Evolutionary conservation across 1,284 basidiomycete genomes (phyloP).

Genomic region (Grifola frondosa): DNA sequence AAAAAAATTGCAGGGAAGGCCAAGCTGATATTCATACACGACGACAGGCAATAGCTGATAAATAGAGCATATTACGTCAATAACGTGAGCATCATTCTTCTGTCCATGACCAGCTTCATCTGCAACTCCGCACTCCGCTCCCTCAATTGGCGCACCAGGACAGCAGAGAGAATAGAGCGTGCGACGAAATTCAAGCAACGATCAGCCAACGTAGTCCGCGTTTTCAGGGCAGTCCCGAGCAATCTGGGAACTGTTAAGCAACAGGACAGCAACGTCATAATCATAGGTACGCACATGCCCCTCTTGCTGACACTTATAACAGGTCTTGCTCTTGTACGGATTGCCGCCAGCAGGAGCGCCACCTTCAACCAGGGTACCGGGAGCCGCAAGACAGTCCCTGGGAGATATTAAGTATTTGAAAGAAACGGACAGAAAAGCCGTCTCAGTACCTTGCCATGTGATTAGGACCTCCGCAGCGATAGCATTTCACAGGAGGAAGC

Average conservation of each 20-base stretch:
- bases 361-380: constrained; percentile 52
- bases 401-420: constrained; percentile 3
- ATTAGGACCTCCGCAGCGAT: constrained; percentile 79
- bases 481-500: constrained; percentile 79
- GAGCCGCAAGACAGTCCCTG: constrained; percentile 78
- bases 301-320: constrained; percentile 83
- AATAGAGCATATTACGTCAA: constrained; percentile 22
- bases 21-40: constrained; percentile 10
- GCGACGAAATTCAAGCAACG: constrained; percentile 5
- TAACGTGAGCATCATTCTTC: too few relatives aligned
- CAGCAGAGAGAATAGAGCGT: too few relatives aligned
- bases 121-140: constrained; percentile 11
- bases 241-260: constrained; percentile 46
- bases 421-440: neutral
- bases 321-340: constrained; percentile 69
- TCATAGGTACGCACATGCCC: constrained; percentile 70
- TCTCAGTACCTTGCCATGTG: constrained; percentile 69
- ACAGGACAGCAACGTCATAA: neutral
- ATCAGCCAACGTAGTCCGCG: constrained; percentile 35
- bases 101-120: neutral
- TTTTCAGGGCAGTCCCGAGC: constrained; percentile 77
- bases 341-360: constrained; percentile 32
- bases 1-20: too few relatives aligned
- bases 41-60: constrained; percentile 23
- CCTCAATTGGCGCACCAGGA: constrained; percentile 13